Conservation (phyloP, 257 asterid species). For the Penstemon newberryi region DNA sequence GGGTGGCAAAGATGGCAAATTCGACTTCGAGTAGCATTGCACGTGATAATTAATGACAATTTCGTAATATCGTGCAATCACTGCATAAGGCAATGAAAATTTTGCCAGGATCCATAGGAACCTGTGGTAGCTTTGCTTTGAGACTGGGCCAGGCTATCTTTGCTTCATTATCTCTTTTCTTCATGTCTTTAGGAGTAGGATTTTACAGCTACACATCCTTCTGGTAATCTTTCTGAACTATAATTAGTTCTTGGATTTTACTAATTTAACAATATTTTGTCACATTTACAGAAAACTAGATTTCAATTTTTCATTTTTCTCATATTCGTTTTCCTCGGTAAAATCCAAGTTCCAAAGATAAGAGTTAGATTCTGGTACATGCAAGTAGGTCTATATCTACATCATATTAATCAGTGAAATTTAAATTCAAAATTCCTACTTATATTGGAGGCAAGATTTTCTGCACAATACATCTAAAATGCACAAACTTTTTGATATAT, state of each 20-base stretch:
- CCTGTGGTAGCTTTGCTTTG: conserved; percentile 53
- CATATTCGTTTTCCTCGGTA: too few relatives aligned
- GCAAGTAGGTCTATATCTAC: conserved; percentile 9
- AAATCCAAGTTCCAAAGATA: too few relatives aligned
- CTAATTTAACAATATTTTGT: too few relatives aligned
- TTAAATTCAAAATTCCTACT: neutral
- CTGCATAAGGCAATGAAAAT: conserved; percentile 36
- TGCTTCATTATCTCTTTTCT: conserved; percentile 63
- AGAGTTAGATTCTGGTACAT: neutral
- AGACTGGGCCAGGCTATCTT: conserved; percentile 62
- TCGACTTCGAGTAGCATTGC: too few relatives aligned
- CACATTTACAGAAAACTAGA: too few relatives aligned
- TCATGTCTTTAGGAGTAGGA: conserved; percentile 70
- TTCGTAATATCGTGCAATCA: neutral
- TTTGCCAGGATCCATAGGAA: conserved; percentile 66
- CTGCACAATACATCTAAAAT: neutral
- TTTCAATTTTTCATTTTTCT: too few relatives aligned
- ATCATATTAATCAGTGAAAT: neutral
- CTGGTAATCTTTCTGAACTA: conserved; percentile 41
- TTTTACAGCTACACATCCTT: conserved; percentile 79
- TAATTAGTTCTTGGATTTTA: too few relatives aligned
- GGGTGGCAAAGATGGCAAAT: too few relatives aligned
- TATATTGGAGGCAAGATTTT: neutral
- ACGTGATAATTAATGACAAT: neutral
- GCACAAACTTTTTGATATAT: conserved; percentile 5